phyloP scores from a whole-genome alignment of 805 yeast species.

The Candida nanaspora region DNA sequence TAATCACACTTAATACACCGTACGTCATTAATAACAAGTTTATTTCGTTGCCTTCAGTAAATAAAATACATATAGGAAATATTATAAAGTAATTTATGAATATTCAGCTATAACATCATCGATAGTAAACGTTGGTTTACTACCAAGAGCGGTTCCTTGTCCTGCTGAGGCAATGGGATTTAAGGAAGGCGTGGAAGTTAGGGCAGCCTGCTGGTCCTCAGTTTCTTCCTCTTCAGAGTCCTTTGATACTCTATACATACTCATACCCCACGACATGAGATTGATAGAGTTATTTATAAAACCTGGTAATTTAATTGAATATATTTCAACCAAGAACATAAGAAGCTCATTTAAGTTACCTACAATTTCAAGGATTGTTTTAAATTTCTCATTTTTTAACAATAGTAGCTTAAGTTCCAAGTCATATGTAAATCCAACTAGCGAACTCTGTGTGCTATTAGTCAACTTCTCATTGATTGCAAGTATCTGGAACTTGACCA shows the following conservation, averaged over 20 bases:
- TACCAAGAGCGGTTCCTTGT: too few relatives aligned
- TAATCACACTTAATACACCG: too few relatives aligned
- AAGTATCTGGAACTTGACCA: constrained; percentile 16
- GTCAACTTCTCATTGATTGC: constrained; percentile 7
- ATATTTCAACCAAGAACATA: constrained; percentile 19
- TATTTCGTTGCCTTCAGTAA: too few relatives aligned
- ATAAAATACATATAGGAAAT: too few relatives aligned
- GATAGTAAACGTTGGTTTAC: not conserved
- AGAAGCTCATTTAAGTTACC: constrained; percentile 25
- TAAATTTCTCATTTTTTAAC: constrained; percentile 18
- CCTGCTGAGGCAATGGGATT: too few relatives aligned
- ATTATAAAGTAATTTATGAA: too few relatives aligned
- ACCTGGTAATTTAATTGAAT: constrained; percentile 14
- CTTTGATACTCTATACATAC: constrained; percentile 20
- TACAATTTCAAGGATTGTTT: constrained; percentile 18
- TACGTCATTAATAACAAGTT: too few relatives aligned
- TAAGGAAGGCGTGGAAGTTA: too few relatives aligned
- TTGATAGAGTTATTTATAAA: constrained; percentile 14
- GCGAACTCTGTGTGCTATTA: constrained; percentile 10
- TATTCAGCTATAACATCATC: not conserved
- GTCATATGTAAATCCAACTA: constrained; percentile 2
- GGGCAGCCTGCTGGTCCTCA: not conserved
- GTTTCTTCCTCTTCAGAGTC: constrained; percentile 9
- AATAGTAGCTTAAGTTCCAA: constrained; percentile 5
- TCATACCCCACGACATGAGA: constrained; percentile 22